Percentiles rank a stretch among this genome's conserved stretches.
These are phyloP conservation scores for Trematosphaeria pertusa DNA, from an alignment of 2,329 filamentous ascomycete species.

Conservation along the genomic window DNA sequence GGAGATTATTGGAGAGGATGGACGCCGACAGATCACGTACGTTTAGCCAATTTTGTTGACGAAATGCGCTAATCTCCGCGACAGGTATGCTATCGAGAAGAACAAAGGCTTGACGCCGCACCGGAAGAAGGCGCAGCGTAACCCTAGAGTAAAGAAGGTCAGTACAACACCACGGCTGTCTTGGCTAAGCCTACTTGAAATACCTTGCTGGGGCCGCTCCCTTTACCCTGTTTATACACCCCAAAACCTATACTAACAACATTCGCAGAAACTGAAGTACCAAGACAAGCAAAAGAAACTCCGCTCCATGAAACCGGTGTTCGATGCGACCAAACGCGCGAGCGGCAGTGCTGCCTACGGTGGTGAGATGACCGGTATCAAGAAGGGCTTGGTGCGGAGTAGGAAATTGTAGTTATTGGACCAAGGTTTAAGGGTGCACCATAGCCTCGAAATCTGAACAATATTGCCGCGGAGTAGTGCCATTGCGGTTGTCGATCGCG, in stretches of 20 bases:
- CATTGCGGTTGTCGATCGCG: not conserved
- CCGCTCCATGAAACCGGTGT: conserved; percentile 81
- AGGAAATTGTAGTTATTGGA: conserved; percentile 72
- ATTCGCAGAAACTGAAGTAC: conserved; percentile 92
- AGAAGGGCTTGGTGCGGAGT: conserved; percentile 90
- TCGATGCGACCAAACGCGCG: conserved; percentile 82
- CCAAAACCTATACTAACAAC: too few relatives aligned
- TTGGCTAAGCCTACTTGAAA: too few relatives aligned
- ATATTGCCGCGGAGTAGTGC: too few relatives aligned
- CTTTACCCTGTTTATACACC: too few relatives aligned
- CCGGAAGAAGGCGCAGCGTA: conserved; percentile 91
- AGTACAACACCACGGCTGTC: too few relatives aligned
- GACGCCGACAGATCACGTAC: conserved; percentile 92
- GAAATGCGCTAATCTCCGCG: too few relatives aligned
- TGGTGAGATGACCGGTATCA: conserved; percentile 95
- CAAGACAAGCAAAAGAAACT: conserved; percentile 98
- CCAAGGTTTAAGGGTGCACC: not conserved
- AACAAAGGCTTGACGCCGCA: conserved; percentile 93
- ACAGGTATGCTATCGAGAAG: conserved; percentile 85
- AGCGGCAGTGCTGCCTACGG: conserved; percentile 71
- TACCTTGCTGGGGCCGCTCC: too few relatives aligned
- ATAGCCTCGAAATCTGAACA: too few relatives aligned
- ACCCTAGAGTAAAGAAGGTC: conserved; percentile 98
- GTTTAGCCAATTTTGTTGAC: too few relatives aligned
- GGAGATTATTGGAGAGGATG: conserved; percentile 77